Base-by-base conservation (phyloP, 2,329 filamentous ascomycete species). In the Cladosporium oxysporum region DNA sequence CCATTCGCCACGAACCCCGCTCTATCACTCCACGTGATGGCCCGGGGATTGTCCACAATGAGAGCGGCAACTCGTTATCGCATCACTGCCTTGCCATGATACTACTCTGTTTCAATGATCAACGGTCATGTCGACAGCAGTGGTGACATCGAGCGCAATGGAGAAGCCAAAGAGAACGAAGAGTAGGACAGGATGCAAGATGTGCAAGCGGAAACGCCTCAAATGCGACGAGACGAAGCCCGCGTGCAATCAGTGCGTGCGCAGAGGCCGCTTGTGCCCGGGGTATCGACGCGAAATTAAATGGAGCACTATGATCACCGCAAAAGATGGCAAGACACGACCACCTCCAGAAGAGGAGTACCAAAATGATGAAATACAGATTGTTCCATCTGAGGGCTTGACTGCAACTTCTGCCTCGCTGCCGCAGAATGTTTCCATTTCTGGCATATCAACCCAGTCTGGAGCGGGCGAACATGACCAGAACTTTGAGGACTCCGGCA, bases 181-280 rank as follows among this genome's bases (percentile, higher is more conserved):
- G 49, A 61, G 57, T 16, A 52, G 64, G 26, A 53, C 64, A 12
- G 64, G 64, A 29, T 66, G 64, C 47, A 52, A 41, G 31, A 61
- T 55, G 41, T 66, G 64, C 49, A 66, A 66, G 58, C 37, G 18
- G 3, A 60, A 61, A 37, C 47, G 64, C 11, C 35, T 68, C 5
- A 68, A 68, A 60, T 68, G 66, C 64, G 66, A 68, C 61, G 66
- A 68, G 35, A 57, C 64, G 7, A 66, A 63, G 31, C 66, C 66
- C 8, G 64, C 50, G 3, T 68, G 66, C 63, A 61, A 66, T 41
- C 66, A 68, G 41, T 68, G 66, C 37, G 59, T 59, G 11, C 64
- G 64, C 37, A 66, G 66, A 53, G 47, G 64, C 44, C 52, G 64
- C 16, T 31, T 60, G 31, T 68, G 66, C 49, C 66, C 66, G 1